Evolutionary conservation across 257 asterid genomes (phyloP).

Genomic region (Linderniella brevidens): DNA sequence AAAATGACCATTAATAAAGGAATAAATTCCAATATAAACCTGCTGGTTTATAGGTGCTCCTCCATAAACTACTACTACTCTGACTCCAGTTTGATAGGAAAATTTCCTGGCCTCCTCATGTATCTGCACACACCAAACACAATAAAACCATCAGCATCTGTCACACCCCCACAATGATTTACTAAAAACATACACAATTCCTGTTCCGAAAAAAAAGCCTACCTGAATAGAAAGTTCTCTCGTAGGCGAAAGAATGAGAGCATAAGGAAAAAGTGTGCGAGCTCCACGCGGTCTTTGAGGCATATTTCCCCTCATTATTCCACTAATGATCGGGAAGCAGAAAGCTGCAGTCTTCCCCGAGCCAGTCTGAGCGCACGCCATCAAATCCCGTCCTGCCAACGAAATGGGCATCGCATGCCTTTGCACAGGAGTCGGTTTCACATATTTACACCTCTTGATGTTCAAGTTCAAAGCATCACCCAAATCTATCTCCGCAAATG

Average conservation of each 20-base stretch:
- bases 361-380: slow-evolving; percentile 96
- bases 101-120: slow-evolving; percentile 72
- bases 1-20: background rate
- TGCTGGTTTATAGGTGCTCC: slow-evolving; percentile 72
- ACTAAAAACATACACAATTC: too few species aligned
- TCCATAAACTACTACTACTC: slow-evolving; percentile 69
- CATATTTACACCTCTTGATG: slow-evolving; percentile 75
- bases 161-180: too few species aligned
- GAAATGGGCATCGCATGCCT: slow-evolving; percentile 74
- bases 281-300: slow-evolving; percentile 55
- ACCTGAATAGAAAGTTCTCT: slow-evolving; percentile 83
- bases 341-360: slow-evolving; percentile 88
- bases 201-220: slow-evolving; percentile 7
- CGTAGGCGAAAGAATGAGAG: slow-evolving; percentile 78
- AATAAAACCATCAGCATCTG: too few species aligned
- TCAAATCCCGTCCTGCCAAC: slow-evolving; percentile 66
- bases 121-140: slow-evolving; percentile 27
- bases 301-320: slow-evolving; percentile 46
- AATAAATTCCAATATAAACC: slow-evolving; percentile 18
- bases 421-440: slow-evolving; percentile 85
- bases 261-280: slow-evolving; percentile 64
- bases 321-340: slow-evolving; percentile 83
- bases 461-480: slow-evolving; percentile 75
- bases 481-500: slow-evolving; percentile 77
- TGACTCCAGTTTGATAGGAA: slow-evolving; percentile 61